Base-by-base conservation (phyloP, 305 asterid genomes). In the Solanum hybrid region DNA sequence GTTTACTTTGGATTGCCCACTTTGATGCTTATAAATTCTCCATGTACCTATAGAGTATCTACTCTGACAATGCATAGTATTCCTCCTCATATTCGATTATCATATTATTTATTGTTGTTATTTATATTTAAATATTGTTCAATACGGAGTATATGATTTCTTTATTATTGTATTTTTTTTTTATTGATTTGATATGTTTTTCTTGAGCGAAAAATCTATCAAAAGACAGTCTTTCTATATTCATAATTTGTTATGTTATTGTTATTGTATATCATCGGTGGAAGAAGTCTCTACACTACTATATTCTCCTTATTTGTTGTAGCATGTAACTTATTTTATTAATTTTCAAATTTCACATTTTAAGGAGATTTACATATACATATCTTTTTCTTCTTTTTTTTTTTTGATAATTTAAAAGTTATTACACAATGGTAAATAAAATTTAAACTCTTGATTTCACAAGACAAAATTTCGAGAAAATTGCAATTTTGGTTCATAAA, bases 131-230 rank as follows among this genome's bases (percentile, higher is more conserved):
- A 39, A 39, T 10, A 39, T 10, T 10, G 0, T 39, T 39, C 1
- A 39, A 39, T 39, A 69, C n/a, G n/a, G n/a, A n/a, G n/a, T n/a
- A n/a, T 69, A 5, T 24, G 8, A 24, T 22, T 67, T 64, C 1
- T 67, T 24, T 0, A 1, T 1, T 69, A 67, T n/a, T 67, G 1
- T 11, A 22, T 2, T 67, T 2, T 3, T 4, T 0, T 24, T 0
- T 29, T 29, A 67, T 4, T 3, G 0, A 11, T 69, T 69, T 24
- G 8, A 24, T 69, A 0, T 24, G 0, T 5, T 69, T 69, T 10
- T 10, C 4, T 69, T 11, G 14, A 67, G 1, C 71, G 18, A 3
- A 64, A 10, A 0, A n/a, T 22, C 5, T 10, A 4, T 67, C 1
- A 10, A 24, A 10, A 10, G 6, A n/a, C 2, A 10, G 6, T 24